These are phyloP conservation scores for Calonectria hawksworthii DNA, from an alignment of 2,329 filamentous ascomycete genomes.

Conservation along the genomic window DNA sequence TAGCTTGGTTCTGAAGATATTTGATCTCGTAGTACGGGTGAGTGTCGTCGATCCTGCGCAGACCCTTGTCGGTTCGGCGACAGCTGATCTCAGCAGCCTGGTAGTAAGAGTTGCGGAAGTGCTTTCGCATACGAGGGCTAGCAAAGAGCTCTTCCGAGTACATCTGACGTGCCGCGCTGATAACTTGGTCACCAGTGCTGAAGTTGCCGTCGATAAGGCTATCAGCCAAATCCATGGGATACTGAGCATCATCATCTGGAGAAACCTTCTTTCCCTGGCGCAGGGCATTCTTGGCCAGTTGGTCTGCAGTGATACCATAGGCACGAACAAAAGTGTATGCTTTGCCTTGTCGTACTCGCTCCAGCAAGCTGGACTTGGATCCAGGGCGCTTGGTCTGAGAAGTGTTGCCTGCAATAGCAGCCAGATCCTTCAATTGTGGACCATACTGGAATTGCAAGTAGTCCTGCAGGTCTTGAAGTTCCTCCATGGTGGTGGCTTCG, in stretches of 20 bases:
- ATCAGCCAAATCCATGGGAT: conserved; percentile 90
- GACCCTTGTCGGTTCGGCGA: conserved; percentile 91
- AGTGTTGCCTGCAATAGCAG: conserved; percentile 71
- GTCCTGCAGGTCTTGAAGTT: conserved; percentile 95
- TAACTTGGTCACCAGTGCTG: conserved; percentile 79
- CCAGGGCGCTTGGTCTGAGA: conserved; percentile 84
- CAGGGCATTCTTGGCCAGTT: conserved; percentile 88
- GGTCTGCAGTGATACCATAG: conserved; percentile 91
- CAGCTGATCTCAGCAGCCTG: conserved; percentile 88
- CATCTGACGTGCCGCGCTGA: conserved; percentile 86
- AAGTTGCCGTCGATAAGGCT: conserved; percentile 81
- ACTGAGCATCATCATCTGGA: conserved; percentile 85
- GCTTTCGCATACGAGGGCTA: conserved; percentile 90
- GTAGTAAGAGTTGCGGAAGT: conserved; percentile 87
- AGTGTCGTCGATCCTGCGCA: conserved; percentile 93
- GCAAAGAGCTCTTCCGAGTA: conserved; percentile 91
- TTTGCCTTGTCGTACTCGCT: conserved; percentile 84
- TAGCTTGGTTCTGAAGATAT: conserved; percentile 91
- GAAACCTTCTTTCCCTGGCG: conserved; percentile 83
- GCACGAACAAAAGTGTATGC: conserved; percentile 88
- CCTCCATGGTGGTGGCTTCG: conserved; percentile 88
- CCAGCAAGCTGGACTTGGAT: conserved; percentile 84
- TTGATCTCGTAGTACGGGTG: conserved; percentile 99
- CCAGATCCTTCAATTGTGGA: conserved; percentile 84
- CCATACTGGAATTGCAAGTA: conserved; percentile 97